Conservation (phyloP, 345 rosid genomes). For the Melaleuca alternifolia region DNA sequence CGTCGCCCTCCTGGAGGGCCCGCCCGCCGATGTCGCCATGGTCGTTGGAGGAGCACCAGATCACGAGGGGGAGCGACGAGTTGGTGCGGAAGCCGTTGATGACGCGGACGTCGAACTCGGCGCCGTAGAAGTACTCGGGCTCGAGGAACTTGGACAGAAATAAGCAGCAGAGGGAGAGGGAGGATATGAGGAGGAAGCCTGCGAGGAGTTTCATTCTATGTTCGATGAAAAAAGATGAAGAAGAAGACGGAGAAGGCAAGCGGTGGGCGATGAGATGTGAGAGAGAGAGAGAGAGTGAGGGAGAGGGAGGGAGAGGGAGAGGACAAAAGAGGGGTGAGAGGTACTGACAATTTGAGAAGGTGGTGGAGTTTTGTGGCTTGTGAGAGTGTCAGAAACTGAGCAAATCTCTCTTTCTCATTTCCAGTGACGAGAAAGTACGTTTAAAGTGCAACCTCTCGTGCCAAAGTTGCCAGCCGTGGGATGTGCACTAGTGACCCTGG, state of each 20-base stretch:
- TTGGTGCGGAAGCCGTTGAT: slow-evolving; percentile 77
- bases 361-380: background rate
- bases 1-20: slow-evolving; percentile 90
- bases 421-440: background rate
- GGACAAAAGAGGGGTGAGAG: too few relatives aligned
- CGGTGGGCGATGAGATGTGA: background rate
- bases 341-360: background rate
- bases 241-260: background rate
- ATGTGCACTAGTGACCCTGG: background rate
- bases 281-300: background rate
- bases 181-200: background rate
- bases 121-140: slow-evolving; percentile 21
- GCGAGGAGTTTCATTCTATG: background rate
- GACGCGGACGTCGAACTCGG: slow-evolving; percentile 62
- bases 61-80: slow-evolving; percentile 75
- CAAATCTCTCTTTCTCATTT: background rate
- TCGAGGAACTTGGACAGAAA: slow-evolving; percentile 1
- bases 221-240: background rate
- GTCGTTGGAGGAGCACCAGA: slow-evolving; percentile 63
- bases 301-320: background rate
- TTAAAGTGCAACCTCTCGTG: background rate
- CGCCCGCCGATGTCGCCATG: slow-evolving; percentile 78
- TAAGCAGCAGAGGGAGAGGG: background rate
- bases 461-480: background rate
- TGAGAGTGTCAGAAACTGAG: background rate